Evolutionary conservation across 441 rosid genomes (phyloP).

Genomic region (Manihot esculenta): DNA sequence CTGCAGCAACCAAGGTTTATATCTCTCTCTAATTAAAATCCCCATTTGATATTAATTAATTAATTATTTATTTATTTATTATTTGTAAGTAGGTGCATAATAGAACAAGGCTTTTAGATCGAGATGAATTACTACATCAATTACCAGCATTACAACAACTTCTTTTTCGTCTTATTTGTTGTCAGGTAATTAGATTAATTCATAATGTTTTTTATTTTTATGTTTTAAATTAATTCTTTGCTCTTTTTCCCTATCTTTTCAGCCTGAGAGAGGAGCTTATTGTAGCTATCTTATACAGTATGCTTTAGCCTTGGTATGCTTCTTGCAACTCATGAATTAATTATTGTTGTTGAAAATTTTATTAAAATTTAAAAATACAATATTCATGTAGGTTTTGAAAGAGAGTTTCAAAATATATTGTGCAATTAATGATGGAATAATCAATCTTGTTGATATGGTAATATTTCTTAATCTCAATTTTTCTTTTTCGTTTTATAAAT

Average conservation of each 20-base stretch:
- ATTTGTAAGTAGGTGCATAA: slow-evolving; percentile 49
- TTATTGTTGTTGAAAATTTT: no score
- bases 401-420: slow-evolving; percentile 94
- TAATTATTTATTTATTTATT: background rate
- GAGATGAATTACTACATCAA: slow-evolving; percentile 58
- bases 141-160: slow-evolving; percentile 78
- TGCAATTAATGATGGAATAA: slow-evolving; percentile 85
- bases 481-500: background rate
- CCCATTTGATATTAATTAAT: no score
- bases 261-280: slow-evolving; percentile 85
- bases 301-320: slow-evolving; percentile 73
- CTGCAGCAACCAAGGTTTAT: slow-evolving; percentile 52
- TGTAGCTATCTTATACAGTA: slow-evolving; percentile 74
- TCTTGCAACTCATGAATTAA: no score
- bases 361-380: no score
- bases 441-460: slow-evolving; percentile 90
- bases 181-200: slow-evolving; percentile 50
- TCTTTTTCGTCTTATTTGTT: slow-evolving; percentile 67
- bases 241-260: slow-evolving; percentile 21
- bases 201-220: background rate
- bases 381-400: slow-evolving; percentile 53
- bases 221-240: background rate
- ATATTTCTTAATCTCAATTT: background rate
- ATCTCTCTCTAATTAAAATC: no score
- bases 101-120: slow-evolving; percentile 49